Evolutionary conservation across 768 basidiomycete genomes (phyloP), one percentile per base, ranked within the genome.

Genomic region (Termitomyces sp.): DNA sequence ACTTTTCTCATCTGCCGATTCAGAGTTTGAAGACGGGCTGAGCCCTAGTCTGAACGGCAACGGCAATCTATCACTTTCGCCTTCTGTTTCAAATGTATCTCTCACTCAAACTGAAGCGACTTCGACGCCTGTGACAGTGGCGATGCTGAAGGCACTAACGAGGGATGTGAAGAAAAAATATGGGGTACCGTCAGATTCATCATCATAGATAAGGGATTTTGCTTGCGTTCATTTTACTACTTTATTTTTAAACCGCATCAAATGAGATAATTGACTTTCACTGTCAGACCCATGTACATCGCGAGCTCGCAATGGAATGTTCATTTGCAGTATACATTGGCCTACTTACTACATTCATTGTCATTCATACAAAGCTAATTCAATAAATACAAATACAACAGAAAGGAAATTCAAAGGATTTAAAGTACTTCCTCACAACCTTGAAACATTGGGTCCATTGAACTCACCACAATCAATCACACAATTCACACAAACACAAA

Each of bases 71-170:
- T 77, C 80, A 0, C 78, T 81, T 8, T 79, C 83, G 2, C 78
- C 78, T 0, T 82, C 81, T 38, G 69, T 69, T 22, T 76, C 76
- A 46, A 77, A 76, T 0, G 67, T 71, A 8, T 79, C 80, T 1
- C 69, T 77, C 5, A 68, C 73, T 13, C 63, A 64, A 33, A 68
- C 68, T 30, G 70, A 74, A 35, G 57, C 61, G 28, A 63, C 66
- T 24, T 47, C 61, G 16, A 51, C 68, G 49, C 53, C 65, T 28
- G 78, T 87, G 36, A 88, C 86, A 2, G 72, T 83, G 26, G 82
- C 83, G 16, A 88, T 88, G 87, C 67, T 89, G 50, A 81, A 84
- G 42, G 80, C 81, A 4, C 66, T 85, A 58, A 83, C 83, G 40
- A 76, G 73, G 58, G 79, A 83, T 68, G 60, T 84, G 58, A 83